Evolutionary conservation across 23 red algal genomes (phyloP), one percentile per base, ranked within the genome.

Genomic region (Cyanidium caldarium): DNA sequence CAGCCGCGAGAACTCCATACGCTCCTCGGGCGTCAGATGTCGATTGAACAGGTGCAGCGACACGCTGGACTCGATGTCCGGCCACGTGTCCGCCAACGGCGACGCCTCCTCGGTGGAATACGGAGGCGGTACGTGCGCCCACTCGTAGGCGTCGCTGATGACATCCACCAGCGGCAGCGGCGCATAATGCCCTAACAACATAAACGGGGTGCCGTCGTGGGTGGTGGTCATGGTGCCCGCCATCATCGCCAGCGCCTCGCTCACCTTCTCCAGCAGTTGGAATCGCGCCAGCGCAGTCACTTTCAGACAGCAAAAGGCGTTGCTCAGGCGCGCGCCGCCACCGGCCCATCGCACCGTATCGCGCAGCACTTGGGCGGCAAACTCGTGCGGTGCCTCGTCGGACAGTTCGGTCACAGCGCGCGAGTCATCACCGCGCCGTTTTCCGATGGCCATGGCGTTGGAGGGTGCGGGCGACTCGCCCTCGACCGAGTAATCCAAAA

Each of bases 401-500:
- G 51, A 21, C 7, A 5, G 3, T 5, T 61, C 51, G 3, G 21
- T 7, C 3, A 61, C 7, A n/a, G n/a, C n/a, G n/a, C n/a, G n/a
- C 10, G 7, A 28, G 21, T 28, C 51, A 28, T 61, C 51, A 5
- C 51, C 51, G 10, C 51, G 51, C 7, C 51, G 51, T 10, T 28
- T 16, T 5, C 51, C 51, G 23, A 61, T 28, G 5, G 51, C 51
- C 7, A 28, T 28, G n/a, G 51, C 51, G 51, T 61, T 61, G n/a
- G 31, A 28, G 7, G 51, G 51, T 5, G 51, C 51, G n/a, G n/a
- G n/a, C 13, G 51, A 5, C 21, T 61, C 51, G 51, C 70, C 70
- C 58, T 75, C 70, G 1, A 39, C 70, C 0, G 70, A 56, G 38
- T 75, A 75, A 39, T 75, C 70, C 34, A 75, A 46, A 75, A 75